Evolutionary conservation across 129 eudicot genomes (phyloP).

Genomic region (Scalesia atractyloides): DNA sequence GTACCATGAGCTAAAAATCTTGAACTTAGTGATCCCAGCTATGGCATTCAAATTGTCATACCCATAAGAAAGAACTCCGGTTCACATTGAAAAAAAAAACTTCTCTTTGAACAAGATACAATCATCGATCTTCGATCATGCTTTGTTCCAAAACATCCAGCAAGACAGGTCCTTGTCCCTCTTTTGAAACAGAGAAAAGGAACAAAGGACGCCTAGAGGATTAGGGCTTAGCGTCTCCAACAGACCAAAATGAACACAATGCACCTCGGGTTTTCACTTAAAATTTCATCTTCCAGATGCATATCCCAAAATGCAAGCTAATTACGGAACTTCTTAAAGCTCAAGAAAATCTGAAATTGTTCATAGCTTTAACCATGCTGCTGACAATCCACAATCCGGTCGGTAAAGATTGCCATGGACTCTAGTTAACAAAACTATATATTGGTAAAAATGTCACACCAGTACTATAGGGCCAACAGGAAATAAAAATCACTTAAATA

Average conservation of each 20-base stretch:
- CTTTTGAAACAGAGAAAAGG: slow-evolving; percentile 18
- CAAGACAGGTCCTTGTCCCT: slow-evolving; percentile 15
- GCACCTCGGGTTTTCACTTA: slow-evolving; percentile 22
- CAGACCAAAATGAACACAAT: slow-evolving; percentile 16
- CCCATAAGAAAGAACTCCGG: slow-evolving; percentile 11
- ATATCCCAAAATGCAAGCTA: slow-evolving; percentile 32
- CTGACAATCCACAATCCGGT: slow-evolving; percentile 62
- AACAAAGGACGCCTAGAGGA: slow-evolving; percentile 6
- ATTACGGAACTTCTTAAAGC: slow-evolving; percentile 26
- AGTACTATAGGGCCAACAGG: slow-evolving; percentile 28
- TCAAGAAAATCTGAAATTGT: slow-evolving; percentile 34
- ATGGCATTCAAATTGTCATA: slow-evolving; percentile 11
- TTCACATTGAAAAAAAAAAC: slow-evolving; percentile 15
- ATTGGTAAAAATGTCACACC: slow-evolving; percentile 28
- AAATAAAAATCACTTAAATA: slow-evolving; percentile 14
- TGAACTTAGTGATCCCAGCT: slow-evolving; percentile 27
- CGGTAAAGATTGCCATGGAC: slow-evolving; percentile 52
- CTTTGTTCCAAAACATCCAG: slow-evolving; percentile 23
- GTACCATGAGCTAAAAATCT: slow-evolving; percentile 24
- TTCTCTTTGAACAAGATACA: slow-evolving; percentile 24
- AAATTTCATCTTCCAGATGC: slow-evolving; percentile 27
- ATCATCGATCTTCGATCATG: slow-evolving; percentile 5
- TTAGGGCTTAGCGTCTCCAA: slow-evolving; percentile 24
- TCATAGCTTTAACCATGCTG: slow-evolving; percentile 51
- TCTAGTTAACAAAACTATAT: slow-evolving; percentile 47